phyloP scores from a whole-genome alignment of 352 stramenopile species.

The Plasmopara viticola region DNA sequence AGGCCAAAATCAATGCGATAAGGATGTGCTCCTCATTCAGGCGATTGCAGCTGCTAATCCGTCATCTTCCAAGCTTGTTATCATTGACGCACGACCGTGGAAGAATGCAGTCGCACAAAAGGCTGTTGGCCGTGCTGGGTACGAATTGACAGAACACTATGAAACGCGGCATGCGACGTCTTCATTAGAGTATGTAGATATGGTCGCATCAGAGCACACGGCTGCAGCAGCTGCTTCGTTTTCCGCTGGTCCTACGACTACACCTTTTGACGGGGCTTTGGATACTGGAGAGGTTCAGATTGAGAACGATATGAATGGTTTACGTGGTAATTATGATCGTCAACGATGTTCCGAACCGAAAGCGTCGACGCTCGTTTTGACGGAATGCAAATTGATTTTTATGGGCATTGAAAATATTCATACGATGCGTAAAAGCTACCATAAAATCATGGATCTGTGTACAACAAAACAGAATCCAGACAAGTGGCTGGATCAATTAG shows the following conservation, averaged over 20 bases:
- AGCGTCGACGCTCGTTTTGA: slow-evolving; percentile 54
- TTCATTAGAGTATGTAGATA: slow-evolving; percentile 59
- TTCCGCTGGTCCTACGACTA: slow-evolving; percentile 5
- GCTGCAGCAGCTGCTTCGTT: slow-evolving; percentile 14
- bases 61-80: slow-evolving; percentile 76
- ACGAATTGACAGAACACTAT: slow-evolving; percentile 84
- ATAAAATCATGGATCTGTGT: slow-evolving; percentile 66
- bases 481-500: slow-evolving; percentile 79
- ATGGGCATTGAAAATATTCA: slow-evolving; percentile 93
- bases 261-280: slow-evolving; percentile 6
- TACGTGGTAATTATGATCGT: slow-evolving; percentile 11
- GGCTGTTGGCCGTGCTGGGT: slow-evolving; percentile 81
- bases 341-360: slow-evolving; percentile 28
- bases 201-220: slow-evolving; percentile 38
- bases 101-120: slow-evolving; percentile 89
- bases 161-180: slow-evolving; percentile 56
- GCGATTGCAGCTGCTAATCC: slow-evolving; percentile 70
- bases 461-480: slow-evolving; percentile 58
- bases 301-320: slow-evolving; percentile 5
- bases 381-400: slow-evolving; percentile 82
- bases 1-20: slow-evolving; percentile 73
- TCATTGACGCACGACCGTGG: slow-evolving; percentile 86
- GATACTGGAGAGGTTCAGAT: slow-evolving; percentile 16
- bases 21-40: slow-evolving; percentile 81
- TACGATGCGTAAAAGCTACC: slow-evolving; percentile 83